These are phyloP conservation scores for Colletotrichum godetiae DNA, from an alignment of 2,329 filamentous ascomycete genomes.

Conservation along the genomic window DNA sequence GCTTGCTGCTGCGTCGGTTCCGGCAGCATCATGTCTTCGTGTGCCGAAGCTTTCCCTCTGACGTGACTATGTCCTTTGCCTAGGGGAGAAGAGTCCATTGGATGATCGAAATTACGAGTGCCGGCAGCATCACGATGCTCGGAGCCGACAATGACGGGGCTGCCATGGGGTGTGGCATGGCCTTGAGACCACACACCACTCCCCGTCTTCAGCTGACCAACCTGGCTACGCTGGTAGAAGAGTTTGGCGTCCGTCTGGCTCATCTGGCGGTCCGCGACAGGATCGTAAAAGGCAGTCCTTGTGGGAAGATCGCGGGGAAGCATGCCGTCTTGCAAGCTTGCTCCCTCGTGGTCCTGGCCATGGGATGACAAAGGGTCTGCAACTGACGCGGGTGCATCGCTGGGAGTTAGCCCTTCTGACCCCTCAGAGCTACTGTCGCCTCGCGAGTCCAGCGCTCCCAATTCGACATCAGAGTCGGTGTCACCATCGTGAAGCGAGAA, in stretches of 20 bases:
- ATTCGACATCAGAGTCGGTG: conserved; percentile 34
- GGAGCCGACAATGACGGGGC: conserved; percentile 52
- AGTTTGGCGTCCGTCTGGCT: conserved; percentile 94
- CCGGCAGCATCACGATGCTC: conserved; percentile 38
- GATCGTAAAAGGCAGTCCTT: conserved; percentile 91
- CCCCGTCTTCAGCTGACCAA: conserved; percentile 60
- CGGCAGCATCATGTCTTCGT: conserved; percentile 20
- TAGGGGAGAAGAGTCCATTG: conserved; percentile 39
- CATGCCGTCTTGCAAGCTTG: conserved; percentile 63
- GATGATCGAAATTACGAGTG: conserved; percentile 43
- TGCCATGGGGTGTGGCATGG: conserved; percentile 57
- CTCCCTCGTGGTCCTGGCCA: conserved; percentile 5
- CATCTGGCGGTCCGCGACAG: conserved; percentile 92
- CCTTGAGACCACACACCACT: conserved; percentile 49
- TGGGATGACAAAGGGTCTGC: not conserved
- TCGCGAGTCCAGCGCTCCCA: conserved; percentile 15
- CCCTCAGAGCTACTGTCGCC: conserved; percentile 31
- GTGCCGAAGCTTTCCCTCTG: not conserved
- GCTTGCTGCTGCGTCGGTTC: conserved; percentile 6
- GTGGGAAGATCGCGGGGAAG: conserved; percentile 70
- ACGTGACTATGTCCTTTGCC: not conserved
- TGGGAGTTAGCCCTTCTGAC: conserved; percentile 13
- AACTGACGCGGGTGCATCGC: not conserved
- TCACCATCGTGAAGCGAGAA: conserved; percentile 27
- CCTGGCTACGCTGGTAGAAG: conserved; percentile 91